Conservation (phyloP, 1,284 basidiomycete genomes). For the Ustilago lituana region DNA sequence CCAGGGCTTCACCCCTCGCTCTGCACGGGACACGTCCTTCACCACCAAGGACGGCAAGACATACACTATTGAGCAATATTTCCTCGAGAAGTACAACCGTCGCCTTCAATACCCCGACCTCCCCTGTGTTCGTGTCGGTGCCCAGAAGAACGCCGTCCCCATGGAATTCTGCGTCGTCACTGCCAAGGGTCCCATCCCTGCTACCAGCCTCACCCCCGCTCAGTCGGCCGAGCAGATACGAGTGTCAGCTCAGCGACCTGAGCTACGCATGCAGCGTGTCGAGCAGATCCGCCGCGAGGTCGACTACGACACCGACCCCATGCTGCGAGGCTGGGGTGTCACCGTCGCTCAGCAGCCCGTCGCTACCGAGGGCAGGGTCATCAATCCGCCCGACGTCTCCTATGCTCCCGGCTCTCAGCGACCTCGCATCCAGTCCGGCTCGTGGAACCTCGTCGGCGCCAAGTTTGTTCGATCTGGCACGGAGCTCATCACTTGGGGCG, state of each 20-base stretch:
- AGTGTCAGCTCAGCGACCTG: constrained; percentile 31
- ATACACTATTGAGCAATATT: constrained; percentile 34
- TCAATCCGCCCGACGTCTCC: constrained; percentile 62
- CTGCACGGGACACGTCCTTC: constrained; percentile 40
- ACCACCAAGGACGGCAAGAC: constrained; percentile 25
- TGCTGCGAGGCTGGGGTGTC: constrained; percentile 67
- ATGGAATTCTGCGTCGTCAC: constrained; percentile 49
- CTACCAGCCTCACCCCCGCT: constrained; percentile 31
- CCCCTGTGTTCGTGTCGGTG: constrained; percentile 43
- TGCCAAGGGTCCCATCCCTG: constrained; percentile 38
- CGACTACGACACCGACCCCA: constrained; percentile 40
- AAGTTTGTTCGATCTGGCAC: constrained; percentile 33
- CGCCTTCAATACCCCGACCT: constrained; percentile 37
- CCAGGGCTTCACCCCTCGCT: constrained; percentile 40
- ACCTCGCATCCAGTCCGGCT: constrained; percentile 64
- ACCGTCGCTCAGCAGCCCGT: constrained; percentile 65
- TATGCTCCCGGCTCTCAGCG: constrained; percentile 53
- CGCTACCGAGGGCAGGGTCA: constrained; percentile 65
- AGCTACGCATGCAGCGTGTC: constrained; percentile 31
- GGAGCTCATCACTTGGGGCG: constrained; percentile 39
- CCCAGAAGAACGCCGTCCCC: constrained; percentile 35
- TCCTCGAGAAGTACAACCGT: constrained; percentile 48
- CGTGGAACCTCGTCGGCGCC: constrained; percentile 52
- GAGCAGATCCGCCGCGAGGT: constrained; percentile 42
- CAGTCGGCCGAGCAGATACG: constrained; percentile 49